Percentiles rank a stretch among this genome's conserved stretches.
These are phyloP conservation scores for Theileria parva DNA, from an alignment of 169 alveolate species.

Conservation along the genomic window DNA sequence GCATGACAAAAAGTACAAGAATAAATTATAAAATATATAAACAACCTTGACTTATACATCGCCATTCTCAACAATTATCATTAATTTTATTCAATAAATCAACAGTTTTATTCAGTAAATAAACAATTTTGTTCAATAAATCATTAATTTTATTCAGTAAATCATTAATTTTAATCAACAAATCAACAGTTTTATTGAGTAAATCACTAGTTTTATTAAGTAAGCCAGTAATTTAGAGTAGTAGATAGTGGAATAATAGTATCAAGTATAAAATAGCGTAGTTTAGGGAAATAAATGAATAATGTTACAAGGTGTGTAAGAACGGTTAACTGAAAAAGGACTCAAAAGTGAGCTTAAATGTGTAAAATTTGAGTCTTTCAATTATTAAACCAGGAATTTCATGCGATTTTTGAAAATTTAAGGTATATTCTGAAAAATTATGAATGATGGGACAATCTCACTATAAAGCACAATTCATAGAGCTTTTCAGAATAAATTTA, in stretches of 20 bases:
- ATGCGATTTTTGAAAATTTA: not conserved
- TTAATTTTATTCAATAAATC: not conserved
- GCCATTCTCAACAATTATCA: not conserved
- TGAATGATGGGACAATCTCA: not conserved
- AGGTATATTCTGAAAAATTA: too few species aligned
- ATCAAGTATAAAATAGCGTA: not conserved
- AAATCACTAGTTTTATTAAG: not conserved
- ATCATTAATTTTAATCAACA: not conserved
- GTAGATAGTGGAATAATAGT: not conserved
- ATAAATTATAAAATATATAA: too few species aligned
- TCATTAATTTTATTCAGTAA: too few species aligned
- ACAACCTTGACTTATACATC: not conserved
- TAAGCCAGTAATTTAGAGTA: too few species aligned
- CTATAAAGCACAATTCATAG: not conserved
- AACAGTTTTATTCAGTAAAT: not conserved
- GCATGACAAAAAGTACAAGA: not conserved
- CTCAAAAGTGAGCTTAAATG: slow-evolving; percentile 5
- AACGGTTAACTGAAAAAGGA: not conserved
- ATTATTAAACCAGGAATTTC: not conserved
- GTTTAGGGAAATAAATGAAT: not conserved
- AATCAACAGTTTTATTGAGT: too few species aligned
- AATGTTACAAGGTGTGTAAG: slow-evolving; percentile 4
- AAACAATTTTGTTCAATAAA: too few species aligned
- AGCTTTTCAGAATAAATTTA: too few species aligned
- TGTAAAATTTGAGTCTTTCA: not conserved